Evolutionary conservation across 1,139 yeast genomes (phyloP), one percentile per base, ranked within the genome.

Genomic region (Scheffersomyces illinoinensis): DNA sequence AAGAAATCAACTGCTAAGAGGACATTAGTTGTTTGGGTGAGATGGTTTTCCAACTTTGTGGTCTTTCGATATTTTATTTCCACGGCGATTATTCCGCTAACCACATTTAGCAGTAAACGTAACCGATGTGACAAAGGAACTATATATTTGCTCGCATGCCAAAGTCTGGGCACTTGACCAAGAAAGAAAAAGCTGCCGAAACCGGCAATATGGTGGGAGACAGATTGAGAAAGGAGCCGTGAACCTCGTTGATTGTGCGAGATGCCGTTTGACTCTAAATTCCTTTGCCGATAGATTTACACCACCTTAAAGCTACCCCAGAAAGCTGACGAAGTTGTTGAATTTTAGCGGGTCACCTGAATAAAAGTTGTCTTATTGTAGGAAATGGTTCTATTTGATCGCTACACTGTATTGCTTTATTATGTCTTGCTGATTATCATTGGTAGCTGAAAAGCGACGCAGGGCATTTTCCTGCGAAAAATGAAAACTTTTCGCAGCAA

Each of bases 51-150:
- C 43, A 33, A 33, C 17, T 33, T 33, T 33, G 43, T 33, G 43
- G 43, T 5, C 43, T 3, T 33, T 14, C 43, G 14, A 12, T 12
- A 33, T 10, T 33, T 10, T 12, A 2, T 33, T 12, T 33, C 17
- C 43, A 33, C 43, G 43, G 43, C 43, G 43, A 12, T 33, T 12
- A 12, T 33, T 33, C 43, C 17, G 17, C 43, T 12, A 14, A 10
- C 43, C 5, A 33, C 17, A 14, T 14, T 33, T 10, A 12, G 17
- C 43, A 33, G 43, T 33, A 33, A 33, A 33, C 14, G n/a, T n/a
- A 21, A 43, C 51, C 54, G 56, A 54, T 26, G 46, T 54, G 56
- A 50, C 56, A 52, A 50, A 47, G 24, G 10, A 33, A 33, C 43
- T 14, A 12, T 33, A 33, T 33, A 10, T 24, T 33, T 33, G 17